Evolutionary conservation across 208 protist genomes (phyloP), one percentile per base, ranked within the genome.

Genomic region (Histomonas meleagridis): DNA sequence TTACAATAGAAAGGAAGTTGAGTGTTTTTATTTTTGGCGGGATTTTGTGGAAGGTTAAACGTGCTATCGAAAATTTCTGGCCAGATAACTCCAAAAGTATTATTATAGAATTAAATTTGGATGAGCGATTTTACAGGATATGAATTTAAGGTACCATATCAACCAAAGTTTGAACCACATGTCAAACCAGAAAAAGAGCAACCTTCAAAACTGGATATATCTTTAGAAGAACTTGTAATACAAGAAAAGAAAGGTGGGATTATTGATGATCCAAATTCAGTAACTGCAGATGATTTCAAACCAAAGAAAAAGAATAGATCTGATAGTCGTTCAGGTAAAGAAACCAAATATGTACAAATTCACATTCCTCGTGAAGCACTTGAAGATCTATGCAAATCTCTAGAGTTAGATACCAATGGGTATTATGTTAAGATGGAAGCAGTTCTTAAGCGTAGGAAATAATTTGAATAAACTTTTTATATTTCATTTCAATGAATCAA

Each of bases 401-500:
- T 65, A 10, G n/a, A 65, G 16, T 7, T 65, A 32, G 23, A 65
- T 26, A 65, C 60, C 16, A 65, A 65, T n/a, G 60, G 60, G 3
- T 65, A 65, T 65, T 65, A n/a, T 65, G 60, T 65, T 65, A 65
- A 65, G n/a, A 65, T 65, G 60, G 60, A 65, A 65, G 60, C 60
- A 32, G 60, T 65, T 65, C 23, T 65, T n/a, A 65, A n/a, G n/a
- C n/a, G n/a, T n/a, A n/a, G n/a, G n/a, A n/a, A n/a, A n/a, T n/a
- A n/a, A n/a, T n/a, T n/a, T n/a, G n/a, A n/a, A n/a, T n/a, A n/a
- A n/a, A n/a, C n/a, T n/a, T n/a, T n/a, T n/a, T n/a, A n/a, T n/a
- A n/a, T n/a, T n/a, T n/a, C n/a, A n/a, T n/a, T n/a, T n/a, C n/a
- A n/a, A n/a, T n/a, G n/a, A n/a, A n/a, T n/a, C n/a, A n/a, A n/a